phyloP scores from a whole-genome alignment of 768 basidiomycete genomes.

The Macrocybe gigantea region DNA sequence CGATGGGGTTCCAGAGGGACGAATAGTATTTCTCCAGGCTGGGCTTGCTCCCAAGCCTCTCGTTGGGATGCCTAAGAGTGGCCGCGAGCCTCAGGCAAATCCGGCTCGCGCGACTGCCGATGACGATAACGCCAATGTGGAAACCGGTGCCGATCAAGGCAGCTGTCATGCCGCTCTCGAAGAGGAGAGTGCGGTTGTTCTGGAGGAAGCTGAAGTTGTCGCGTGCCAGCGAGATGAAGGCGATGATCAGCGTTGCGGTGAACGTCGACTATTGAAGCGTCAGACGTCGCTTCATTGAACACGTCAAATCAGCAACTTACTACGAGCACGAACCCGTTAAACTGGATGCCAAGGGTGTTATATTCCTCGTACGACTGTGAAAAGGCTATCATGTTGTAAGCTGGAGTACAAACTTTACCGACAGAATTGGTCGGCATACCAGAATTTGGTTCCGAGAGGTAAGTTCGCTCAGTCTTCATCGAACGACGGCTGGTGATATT shows the following conservation, averaged over 20 bases:
- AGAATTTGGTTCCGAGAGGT: too few species aligned
- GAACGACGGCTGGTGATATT: too few species aligned
- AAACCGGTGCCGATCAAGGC: constrained; percentile 5
- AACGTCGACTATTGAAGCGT: not conserved
- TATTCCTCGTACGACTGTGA: too few species aligned
- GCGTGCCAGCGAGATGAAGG: not conserved
- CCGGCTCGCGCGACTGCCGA: constrained; percentile 7
- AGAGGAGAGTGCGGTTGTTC: not conserved
- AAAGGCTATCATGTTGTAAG: too few species aligned
- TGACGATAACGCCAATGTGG: constrained; percentile 10
- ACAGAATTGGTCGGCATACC: too few species aligned
- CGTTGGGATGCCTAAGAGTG: not conserved
- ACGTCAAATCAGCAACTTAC: constrained; percentile 7
- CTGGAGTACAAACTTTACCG: too few species aligned
- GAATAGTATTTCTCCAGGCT: not conserved
- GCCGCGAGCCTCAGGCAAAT: constrained; percentile 7
- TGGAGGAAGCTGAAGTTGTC: not conserved
- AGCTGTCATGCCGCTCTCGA: constrained; percentile 9
- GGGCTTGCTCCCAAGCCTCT: not conserved
- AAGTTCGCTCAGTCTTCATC: too few species aligned
- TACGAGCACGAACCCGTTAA: too few species aligned
- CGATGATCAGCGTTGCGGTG: not conserved
- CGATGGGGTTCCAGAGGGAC: not conserved
- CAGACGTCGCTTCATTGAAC: too few species aligned
- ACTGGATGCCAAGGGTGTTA: too few species aligned